Conservation (phyloP, 129 eudicot species). For the Centaurea solstitialis region DNA sequence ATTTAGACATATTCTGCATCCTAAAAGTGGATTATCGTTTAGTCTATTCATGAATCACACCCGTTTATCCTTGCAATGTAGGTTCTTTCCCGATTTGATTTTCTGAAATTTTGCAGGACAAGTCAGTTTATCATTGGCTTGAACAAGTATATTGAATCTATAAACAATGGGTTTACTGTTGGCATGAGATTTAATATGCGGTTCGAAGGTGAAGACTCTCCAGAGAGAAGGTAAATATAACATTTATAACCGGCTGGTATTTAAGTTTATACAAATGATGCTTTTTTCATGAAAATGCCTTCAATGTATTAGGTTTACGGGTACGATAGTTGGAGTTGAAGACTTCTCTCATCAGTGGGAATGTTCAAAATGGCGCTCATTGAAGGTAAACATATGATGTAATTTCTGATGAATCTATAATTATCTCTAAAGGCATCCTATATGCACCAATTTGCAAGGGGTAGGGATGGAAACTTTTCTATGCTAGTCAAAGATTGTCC, state of each 20-base stretch:
- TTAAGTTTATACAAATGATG: neutral
- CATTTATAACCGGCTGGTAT: neutral
- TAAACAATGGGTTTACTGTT: constrained; percentile 52
- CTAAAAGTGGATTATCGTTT: neutral
- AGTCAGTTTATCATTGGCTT: constrained; percentile 87
- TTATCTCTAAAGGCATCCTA: neutral
- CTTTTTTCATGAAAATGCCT: neutral
- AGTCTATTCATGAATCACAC: neutral
- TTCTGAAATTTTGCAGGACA: constrained; percentile 46
- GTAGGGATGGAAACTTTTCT: neutral
- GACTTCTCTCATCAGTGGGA: constrained; percentile 74
- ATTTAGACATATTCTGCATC: neutral
- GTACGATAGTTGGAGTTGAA: constrained; percentile 71
- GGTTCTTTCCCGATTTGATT: neutral
- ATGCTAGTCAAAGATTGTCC: neutral
- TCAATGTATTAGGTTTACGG: constrained; percentile 60
- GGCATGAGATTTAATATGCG: constrained; percentile 90
- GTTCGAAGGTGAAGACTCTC: constrained; percentile 93
- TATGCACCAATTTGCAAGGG: neutral
- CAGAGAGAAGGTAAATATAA: constrained; percentile 72
- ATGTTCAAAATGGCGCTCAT: constrained; percentile 75
- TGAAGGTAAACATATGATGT: constrained; percentile 47
- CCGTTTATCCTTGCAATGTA: neutral
- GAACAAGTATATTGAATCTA: constrained; percentile 82
- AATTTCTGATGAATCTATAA: neutral